Evolutionary conservation across 2,329 filamentous ascomycete genomes (phyloP).

Genomic region (Monilinia aucupariae): DNA sequence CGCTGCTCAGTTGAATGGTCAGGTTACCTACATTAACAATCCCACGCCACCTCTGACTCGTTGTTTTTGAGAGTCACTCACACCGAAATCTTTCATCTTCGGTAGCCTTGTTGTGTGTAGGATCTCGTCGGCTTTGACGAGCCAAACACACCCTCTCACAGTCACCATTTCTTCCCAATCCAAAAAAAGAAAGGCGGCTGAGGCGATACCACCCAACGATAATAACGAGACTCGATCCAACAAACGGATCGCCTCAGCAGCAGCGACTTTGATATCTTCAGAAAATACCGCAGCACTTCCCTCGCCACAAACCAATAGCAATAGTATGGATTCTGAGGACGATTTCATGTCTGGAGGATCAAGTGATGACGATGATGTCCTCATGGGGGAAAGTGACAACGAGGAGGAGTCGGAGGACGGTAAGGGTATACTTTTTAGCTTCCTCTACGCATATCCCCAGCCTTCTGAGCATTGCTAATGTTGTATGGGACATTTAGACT

Average conservation of each 20-base stretch:
- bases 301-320: conserved; percentile 49
- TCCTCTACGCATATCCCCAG: conserved; percentile 3
- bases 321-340: conserved; percentile 87
- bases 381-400: conserved; percentile 74
- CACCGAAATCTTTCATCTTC: not conserved
- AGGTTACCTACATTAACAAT: not conserved
- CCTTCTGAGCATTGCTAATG: conserved; percentile 14
- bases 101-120: conserved; percentile 32
- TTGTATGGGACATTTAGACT: conserved; percentile 27
- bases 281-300: conserved; percentile 40
- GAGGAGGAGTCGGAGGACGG: conserved; percentile 52
- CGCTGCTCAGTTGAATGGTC: not conserved
- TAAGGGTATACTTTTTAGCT: conserved; percentile 19
- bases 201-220: conserved; percentile 37
- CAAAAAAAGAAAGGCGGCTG: conserved; percentile 49
- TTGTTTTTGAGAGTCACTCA: conserved; percentile 9
- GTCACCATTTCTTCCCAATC: conserved; percentile 49
- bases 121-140: conserved; percentile 29
- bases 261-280: conserved; percentile 23
- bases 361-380: conserved; percentile 67
- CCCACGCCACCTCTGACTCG: conserved; percentile 6
- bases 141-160: conserved; percentile 25
- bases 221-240: conserved; percentile 34
- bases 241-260: conserved; percentile 37
- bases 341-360: conserved; percentile 84